phyloP scores from a whole-genome alignment of 2,329 filamentous ascomycete species.

The Trematosphaeria pertusa region DNA sequence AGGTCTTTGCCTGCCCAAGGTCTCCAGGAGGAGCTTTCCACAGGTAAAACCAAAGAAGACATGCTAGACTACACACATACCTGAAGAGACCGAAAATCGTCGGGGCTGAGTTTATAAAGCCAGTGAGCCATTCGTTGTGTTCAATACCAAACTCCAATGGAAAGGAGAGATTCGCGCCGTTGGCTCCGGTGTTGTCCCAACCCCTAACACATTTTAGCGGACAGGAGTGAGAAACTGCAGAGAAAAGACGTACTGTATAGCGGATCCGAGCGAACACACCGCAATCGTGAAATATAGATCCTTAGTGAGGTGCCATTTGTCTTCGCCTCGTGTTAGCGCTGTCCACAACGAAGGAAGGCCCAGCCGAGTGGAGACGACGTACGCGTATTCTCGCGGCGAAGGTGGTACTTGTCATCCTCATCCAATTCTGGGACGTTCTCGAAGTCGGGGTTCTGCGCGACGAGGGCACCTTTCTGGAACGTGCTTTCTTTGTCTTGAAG shows the following conservation, averaged over 20 bases:
- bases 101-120: conserved; percentile 24
- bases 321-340: no score
- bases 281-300: conserved; percentile 69
- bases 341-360: no score
- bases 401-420: conserved; percentile 61
- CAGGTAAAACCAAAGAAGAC: no score
- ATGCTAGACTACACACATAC: no score
- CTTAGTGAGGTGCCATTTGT: conserved; percentile 64
- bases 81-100: conserved; percentile 5
- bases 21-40: no score
- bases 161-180: conserved; percentile 12
- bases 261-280: conserved; percentile 70
- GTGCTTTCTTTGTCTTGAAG: conserved; percentile 4
- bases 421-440: conserved; percentile 67
- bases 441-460: conserved; percentile 71
- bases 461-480: conserved; percentile 67
- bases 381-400: conserved; percentile 63
- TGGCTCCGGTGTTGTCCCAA: conserved; percentile 10
- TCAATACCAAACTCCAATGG: conserved; percentile 61
- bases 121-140: conserved; percentile 15
- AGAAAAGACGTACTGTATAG: conserved; percentile 50
- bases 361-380: no score
- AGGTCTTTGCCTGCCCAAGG: no score
- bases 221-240: background rate
- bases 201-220: conserved; percentile 1